phyloP scores from a whole-genome alignment of 2,329 filamentous ascomycete genomes.

The Blastomyces gilchristii region DNA sequence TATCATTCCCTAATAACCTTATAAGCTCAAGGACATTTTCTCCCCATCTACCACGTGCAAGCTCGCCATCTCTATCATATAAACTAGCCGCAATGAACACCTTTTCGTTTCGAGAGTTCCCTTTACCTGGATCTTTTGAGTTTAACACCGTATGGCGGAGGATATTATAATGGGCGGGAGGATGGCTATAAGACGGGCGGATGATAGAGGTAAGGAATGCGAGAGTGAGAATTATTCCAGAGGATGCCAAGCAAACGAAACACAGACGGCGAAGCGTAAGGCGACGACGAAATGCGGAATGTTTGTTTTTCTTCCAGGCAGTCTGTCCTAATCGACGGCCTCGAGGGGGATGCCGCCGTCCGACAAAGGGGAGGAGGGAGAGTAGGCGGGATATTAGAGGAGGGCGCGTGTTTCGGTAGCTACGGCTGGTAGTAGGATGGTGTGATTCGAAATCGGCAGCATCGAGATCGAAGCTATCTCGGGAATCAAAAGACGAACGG shows the following conservation, averaged over 20 bases:
- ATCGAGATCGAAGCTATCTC: slow-evolving; percentile 34
- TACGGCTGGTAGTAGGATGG: slow-evolving; percentile 22
- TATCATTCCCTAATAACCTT: slow-evolving; percentile 54
- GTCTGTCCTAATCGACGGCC: slow-evolving; percentile 1
- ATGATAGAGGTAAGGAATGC: slow-evolving; percentile 39
- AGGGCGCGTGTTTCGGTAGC: slow-evolving; percentile 17
- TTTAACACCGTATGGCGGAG: slow-evolving; percentile 25
- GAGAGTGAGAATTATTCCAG: slow-evolving; percentile 24
- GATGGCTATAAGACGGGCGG: slow-evolving; percentile 47
- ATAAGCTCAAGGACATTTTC: slow-evolving; percentile 51
- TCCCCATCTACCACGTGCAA: slow-evolving; percentile 57
- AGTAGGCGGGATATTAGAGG: slow-evolving; percentile 18
- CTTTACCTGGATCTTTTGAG: slow-evolving; percentile 32
- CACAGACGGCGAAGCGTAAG: slow-evolving; percentile 24
- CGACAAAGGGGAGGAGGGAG: neutral
- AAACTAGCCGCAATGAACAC: slow-evolving; percentile 66
- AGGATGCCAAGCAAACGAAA: slow-evolving; percentile 22
- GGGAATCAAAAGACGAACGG: slow-evolving; percentile 32
- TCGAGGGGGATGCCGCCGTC: neutral
- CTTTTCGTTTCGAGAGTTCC: slow-evolving; percentile 50
- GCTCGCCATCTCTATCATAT: slow-evolving; percentile 51
- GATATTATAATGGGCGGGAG: slow-evolving; percentile 43
- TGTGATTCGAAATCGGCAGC: slow-evolving; percentile 35
- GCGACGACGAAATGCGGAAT: slow-evolving; percentile 18
- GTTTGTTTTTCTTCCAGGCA: slow-evolving; percentile 1